A percentile compares a stretch with the other conserved stretches of the same genome.
Conservation (phyloP, 2,329 filamentous ascomycete species). For the Xenosphaeropsis pyriputrescens region DNA sequence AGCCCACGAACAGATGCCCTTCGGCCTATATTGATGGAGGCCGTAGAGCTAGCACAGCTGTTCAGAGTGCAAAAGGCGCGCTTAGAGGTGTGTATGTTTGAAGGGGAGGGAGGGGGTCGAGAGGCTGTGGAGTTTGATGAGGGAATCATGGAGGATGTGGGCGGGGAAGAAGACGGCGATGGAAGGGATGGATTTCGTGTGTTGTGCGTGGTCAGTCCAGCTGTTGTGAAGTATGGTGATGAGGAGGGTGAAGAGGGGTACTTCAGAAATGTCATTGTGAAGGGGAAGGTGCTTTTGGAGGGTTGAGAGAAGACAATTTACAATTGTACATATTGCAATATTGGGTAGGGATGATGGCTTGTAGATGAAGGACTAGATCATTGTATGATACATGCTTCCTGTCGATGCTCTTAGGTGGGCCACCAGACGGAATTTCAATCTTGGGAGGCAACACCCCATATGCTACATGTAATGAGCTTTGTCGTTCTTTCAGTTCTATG, state of each 20-base stretch:
- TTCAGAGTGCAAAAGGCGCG: slow-evolving; percentile 43
- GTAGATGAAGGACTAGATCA: no score
- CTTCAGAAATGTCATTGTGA: slow-evolving; percentile 47
- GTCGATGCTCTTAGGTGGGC: no score
- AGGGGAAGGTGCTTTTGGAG: slow-evolving; percentile 47
- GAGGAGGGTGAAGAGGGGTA: slow-evolving; percentile 47
- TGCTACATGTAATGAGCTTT: no score
- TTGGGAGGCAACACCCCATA: no score
- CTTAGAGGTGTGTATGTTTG: slow-evolving; percentile 40
- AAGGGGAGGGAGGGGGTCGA: slow-evolving; percentile 31
- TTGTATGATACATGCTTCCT: no score
- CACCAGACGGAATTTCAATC: no score
- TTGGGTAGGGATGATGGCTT: no score
- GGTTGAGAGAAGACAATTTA: slow-evolving; percentile 1
- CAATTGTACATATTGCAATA: no score
- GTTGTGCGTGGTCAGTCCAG: slow-evolving; percentile 46
- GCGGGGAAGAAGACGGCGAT: slow-evolving; percentile 42
- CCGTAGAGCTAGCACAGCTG: slow-evolving; percentile 39
- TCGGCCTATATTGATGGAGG: slow-evolving; percentile 32
- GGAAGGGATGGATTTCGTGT: no score
- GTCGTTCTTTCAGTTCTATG: no score
- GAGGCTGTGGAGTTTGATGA: slow-evolving; percentile 40
- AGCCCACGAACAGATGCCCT: slow-evolving; percentile 18
- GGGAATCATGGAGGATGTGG: slow-evolving; percentile 50
- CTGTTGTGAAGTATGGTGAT: slow-evolving; percentile 48